phyloP scores from a whole-genome alignment of 352 stramenopile genomes.

The Globisporangium acanthophoron region DNA sequence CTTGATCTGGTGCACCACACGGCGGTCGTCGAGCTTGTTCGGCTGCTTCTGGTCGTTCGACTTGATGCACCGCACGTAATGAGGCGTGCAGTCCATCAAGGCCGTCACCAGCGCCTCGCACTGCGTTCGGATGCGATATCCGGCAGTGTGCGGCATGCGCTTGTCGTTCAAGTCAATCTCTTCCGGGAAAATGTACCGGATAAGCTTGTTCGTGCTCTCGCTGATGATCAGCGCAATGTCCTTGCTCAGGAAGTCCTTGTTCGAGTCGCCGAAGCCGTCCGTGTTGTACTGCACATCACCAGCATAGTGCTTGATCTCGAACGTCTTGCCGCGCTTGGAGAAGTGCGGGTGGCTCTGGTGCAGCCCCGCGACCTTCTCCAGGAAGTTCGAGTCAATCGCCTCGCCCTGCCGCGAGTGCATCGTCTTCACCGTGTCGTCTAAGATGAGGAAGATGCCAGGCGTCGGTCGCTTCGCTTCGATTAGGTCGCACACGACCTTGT shows the following conservation, averaged over 20 bases:
- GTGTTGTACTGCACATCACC: constrained; percentile 85
- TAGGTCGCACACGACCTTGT: constrained; percentile 86
- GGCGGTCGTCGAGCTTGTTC: constrained; percentile 81
- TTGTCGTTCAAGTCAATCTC: constrained; percentile 80
- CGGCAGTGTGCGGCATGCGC: constrained; percentile 69
- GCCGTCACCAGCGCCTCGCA: constrained; percentile 83
- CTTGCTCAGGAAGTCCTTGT: constrained; percentile 80
- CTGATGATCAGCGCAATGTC: constrained; percentile 79
- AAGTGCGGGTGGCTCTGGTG: constrained; percentile 71
- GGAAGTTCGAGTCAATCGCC: constrained; percentile 69
- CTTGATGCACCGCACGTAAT: constrained; percentile 92
- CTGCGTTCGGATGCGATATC: constrained; percentile 83
- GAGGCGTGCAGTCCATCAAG: constrained; percentile 87
- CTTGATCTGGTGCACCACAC: constrained; percentile 86
- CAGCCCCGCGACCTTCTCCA: constrained; percentile 71
- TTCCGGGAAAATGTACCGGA: constrained; percentile 83
- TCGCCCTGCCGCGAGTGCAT: constrained; percentile 84
- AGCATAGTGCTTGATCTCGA: constrained; percentile 84
- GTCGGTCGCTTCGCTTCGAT: constrained; percentile 73
- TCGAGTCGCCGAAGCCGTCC: constrained; percentile 75
- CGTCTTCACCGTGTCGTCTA: constrained; percentile 84
- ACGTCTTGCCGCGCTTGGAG: constrained; percentile 79
- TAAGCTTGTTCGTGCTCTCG: constrained; percentile 80
- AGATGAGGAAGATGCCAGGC: constrained; percentile 78
- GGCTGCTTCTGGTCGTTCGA: constrained; percentile 88